Base-by-base conservation (phyloP, 768 basidiomycete genomes). In the Collybia nuda region DNA sequence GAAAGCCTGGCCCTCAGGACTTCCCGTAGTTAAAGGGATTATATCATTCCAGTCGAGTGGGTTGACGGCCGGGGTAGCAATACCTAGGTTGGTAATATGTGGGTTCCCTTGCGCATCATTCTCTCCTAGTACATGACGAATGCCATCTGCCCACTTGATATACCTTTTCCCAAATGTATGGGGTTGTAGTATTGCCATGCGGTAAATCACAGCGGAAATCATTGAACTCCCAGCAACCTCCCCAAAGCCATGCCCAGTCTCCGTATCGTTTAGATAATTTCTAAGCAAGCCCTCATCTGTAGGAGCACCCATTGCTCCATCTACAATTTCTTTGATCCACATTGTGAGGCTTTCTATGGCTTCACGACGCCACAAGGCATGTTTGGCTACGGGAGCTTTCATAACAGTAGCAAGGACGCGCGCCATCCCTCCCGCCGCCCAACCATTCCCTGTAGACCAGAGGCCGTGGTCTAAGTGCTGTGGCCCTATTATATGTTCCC, bases 361-460 rank as follows among this genome's bases (percentile, higher is more conserved):
- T 8, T 38, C 17, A 15, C 29, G 15, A 17, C 56, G 50, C 64
- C 60, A 65, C 12, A 11, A 14, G 11, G 19, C 2, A 2, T 37
- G 29, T 19, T 35, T 21, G 7, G 44, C 44, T 19, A 46, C 35
- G 9, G 61, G 58, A 1, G 79, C 74, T 22, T 72, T 67, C 19
- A 66, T 58, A 29, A 84, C 70, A 0, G 79, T 84, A 7, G 73
- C 73, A 5, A 79, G 61, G 4, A 89, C 82, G 5, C 86, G 75
- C 22, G 81, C 64, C 75, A 85, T 84, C 0, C 87, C 87, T 1
- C 79, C 80, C 1, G 84, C 84, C 0, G 85, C 86, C 88, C 88
- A 89, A 0, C 71, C 85, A 55, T 89, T 90, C 2, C 82, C 81
- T 38, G 76, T 77, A 0, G 73, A 72, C 77, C 77, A 79, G 1